Evolutionary conservation across 2,329 filamentous ascomycete species (phyloP).

Genomic region (Hypoxylon sp.): DNA sequence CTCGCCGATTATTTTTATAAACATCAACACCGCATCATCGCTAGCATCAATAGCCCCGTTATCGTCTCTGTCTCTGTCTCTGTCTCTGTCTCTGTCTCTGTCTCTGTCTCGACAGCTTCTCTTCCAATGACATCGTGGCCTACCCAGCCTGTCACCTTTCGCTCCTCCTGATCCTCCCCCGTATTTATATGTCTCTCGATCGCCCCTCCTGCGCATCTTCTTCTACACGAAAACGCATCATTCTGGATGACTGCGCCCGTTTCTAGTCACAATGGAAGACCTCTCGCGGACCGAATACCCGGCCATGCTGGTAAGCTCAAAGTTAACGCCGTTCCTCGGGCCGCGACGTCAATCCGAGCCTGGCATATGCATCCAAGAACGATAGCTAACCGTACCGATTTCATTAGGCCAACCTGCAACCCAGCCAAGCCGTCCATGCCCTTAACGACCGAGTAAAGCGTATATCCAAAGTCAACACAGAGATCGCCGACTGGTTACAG

Average conservation of each 20-base stretch:
- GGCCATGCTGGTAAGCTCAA: conserved; percentile 84
- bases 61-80: no score
- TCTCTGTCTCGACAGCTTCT: conserved; percentile 15
- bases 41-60: conserved; percentile 14
- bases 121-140: conserved; percentile 33
- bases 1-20: neutral
- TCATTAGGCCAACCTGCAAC: conserved; percentile 77
- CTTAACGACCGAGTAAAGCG: conserved; percentile 88
- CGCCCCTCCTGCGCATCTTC: conserved; percentile 36
- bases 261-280: conserved; percentile 67
- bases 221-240: conserved; percentile 40
- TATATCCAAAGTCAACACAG: conserved; percentile 83
- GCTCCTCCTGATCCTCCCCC: conserved; percentile 27
- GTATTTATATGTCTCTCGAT: conserved; percentile 42
- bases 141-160: conserved; percentile 4
- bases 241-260: conserved; percentile 43
- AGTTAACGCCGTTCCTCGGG: conserved; percentile 49
- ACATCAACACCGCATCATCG: conserved; percentile 18
- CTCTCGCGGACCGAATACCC: conserved; percentile 91
- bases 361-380: conserved; percentile 12
- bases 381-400: conserved; percentile 23
- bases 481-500: conserved; percentile 97
- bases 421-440: conserved; percentile 79
- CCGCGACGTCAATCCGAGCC: neutral
- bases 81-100: no score